Evolutionary conservation across 176 grass and related monocot species (phyloP), one percentile per base, ranked within the genome.

Genomic region (Juncus effusus): DNA sequence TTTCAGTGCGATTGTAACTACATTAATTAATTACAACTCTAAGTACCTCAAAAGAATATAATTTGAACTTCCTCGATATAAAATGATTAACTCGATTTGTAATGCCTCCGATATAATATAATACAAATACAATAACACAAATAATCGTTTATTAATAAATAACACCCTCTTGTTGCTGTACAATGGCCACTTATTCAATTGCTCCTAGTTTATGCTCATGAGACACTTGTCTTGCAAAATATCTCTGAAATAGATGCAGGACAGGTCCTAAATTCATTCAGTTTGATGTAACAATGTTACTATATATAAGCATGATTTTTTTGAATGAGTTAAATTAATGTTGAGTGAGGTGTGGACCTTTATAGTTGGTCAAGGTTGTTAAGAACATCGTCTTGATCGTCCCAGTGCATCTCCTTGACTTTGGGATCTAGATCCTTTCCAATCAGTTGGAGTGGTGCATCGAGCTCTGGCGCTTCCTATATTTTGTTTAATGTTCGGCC

Each of bases 391-490:
- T 79, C 69, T 63, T 28, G 19, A 28, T 86, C 88, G 35, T 86
- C 78, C 56, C 77, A 80, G 7, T 66, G 72, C 42, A 38, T 63
- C 40, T 85, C 76, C 38, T 93, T 86, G 65, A 76, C 60, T 66
- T 76, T 74, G 10, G 57, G 7, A 60, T 84, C 61, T 65, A 67
- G 36, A 62, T 99, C 88, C 60, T 80, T 78, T 63, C 83, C 78
- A 73, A 69, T 86, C 61, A 84, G 61, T 76, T 90, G 56, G 14
- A 99, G 56, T 7, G 88, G 88, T 75, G 84, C 80, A 61, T 99
- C 88, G 61, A 93, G 82, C 61, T 89, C 65, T 0, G 94, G 94
- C 37, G 94, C 78, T 45, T 72, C 79, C 94, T 99, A 80, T 49
- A 80, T 28, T 28, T 28, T 28, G 19, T 28, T 28, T 28, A 28